A percentile compares a stretch with the other conserved stretches of the same genome.
Evolutionary conservation across 2,329 filamentous ascomycete genomes (phyloP).

Genomic region (Alternaria tenuissima): DNA sequence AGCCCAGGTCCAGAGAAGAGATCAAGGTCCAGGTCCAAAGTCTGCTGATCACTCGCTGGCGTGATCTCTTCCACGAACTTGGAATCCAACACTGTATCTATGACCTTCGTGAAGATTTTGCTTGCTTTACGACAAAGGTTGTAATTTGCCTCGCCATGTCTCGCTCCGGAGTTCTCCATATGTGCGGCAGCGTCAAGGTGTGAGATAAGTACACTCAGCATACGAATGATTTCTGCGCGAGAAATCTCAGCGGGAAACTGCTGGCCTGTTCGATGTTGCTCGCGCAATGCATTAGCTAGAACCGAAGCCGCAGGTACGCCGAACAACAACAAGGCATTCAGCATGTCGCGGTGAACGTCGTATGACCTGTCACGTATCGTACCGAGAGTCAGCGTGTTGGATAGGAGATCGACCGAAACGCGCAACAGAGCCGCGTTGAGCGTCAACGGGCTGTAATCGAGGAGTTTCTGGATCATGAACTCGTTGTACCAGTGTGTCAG

Average conservation of each 20-base stretch:
- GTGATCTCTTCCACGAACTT: conserved; percentile 22
- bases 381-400: conserved; percentile 37
- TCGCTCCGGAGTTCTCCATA: conserved; percentile 40
- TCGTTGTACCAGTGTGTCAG: conserved; percentile 47
- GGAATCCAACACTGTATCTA: conserved; percentile 43
- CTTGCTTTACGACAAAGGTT: conserved; percentile 43
- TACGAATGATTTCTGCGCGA: conserved; percentile 49
- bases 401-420: conserved; percentile 39
- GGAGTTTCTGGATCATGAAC: conserved; percentile 47
- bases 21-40: conserved; percentile 30
- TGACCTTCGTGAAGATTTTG: conserved; percentile 40
- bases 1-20: conserved; percentile 37
- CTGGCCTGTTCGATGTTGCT: conserved; percentile 35
- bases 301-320: conserved; percentile 42
- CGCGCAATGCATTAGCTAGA: conserved; percentile 39
- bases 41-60: conserved; percentile 20
- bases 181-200: conserved; percentile 48
- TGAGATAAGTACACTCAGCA: conserved; percentile 51
- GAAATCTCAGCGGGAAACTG: conserved; percentile 46
- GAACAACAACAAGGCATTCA: conserved; percentile 39
- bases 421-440: conserved; percentile 36
- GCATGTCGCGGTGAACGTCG: conserved; percentile 43
- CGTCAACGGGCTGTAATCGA: conserved; percentile 36
- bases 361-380: conserved; percentile 43
- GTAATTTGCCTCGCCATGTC: conserved; percentile 48